Evolutionary conservation across 805 yeast species (phyloP), one percentile per base, ranked within the genome.

Genomic region (Metschnikowia hibisci): DNA sequence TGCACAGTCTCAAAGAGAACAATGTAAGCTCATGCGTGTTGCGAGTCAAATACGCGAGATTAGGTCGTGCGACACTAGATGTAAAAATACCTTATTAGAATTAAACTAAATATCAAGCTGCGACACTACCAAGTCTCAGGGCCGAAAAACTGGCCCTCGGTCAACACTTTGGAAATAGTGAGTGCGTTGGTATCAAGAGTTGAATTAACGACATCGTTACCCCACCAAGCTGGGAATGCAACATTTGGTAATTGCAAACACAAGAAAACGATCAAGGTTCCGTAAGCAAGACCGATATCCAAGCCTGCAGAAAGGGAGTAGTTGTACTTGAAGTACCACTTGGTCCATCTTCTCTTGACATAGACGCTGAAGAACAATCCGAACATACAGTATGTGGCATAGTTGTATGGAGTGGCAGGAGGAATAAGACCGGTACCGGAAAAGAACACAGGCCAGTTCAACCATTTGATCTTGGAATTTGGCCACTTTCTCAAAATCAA

Each of bases 381-480:
- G 32, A 61, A 63, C 28, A 69, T 58, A 32, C 80, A 74, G 65
- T 75, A 82, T 6, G 78, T 62, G 26, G 77, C 72, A 60, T 80
- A 81, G 58, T 80, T 81, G 60, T 81, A 82, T 23, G 85, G 80
- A 4, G 88, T 81, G 30, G 86, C 83, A 32, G 91, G 90, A 12
- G 91, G 90, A 53, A 82, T 78, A 51, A 72, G 69, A 34, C 81
- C 82, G n/a, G 73, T 64, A 52, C 74, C 75, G 12, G 68, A 58
- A 58, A 69, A 69, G 61, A 69, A 69, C 35, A 69, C 69, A 9
- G 71, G 69, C 68, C 69, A 60, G 54, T 61, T 55, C 51, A 62
- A 50, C 60, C 59, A 60, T 39, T 50, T 54, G 34, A 57, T 49
- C 35, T 60, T 62, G 20, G 63, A 56, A 53, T 60, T 64, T 47